Evolutionary conservation across 225 moss, liverwort and hornwort species (phyloP), one percentile per base, ranked within the genome.

Genomic region (Pseudoscleropodium purum): DNA sequence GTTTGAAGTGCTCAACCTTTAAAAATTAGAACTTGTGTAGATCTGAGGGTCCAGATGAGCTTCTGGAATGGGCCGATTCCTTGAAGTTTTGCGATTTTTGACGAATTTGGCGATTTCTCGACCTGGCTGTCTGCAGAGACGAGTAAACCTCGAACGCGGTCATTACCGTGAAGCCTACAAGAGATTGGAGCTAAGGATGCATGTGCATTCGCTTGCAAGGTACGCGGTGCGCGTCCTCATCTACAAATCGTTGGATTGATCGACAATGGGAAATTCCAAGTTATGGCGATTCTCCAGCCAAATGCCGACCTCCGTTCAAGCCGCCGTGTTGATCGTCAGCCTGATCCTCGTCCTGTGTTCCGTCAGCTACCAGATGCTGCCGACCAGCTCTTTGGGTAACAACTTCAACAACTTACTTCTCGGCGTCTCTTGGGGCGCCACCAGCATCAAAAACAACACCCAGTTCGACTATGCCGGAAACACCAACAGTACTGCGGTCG

Each of bases 301-400:
- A 65, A 18, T 92, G 59, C 87, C 86, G 67, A 62, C 65, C 20
- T 75, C 86, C 65, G 61, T 91, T 64, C 94, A 92, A 82, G 91
- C 51, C 47, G 60, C 81, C 15, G 54, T 91, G 70, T 19, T 90
- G 18, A 60, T 89, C 59, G 17, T 92, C 70, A 90, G 83, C 76
- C 64, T 94, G 33, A 63, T 93, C 29, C 86, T 92, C 47, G 36
- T 92, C 56, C 69, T 94, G 31, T 88, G 91, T 24, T 87, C 84
- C 25, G 27, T 91, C 37, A 86, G 79, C 88, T 93, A 89, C 80
- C 85, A 91, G 52, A 68, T 92, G 90, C 56, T 91, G 43, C 89
- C 91, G 24, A 51, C 83, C 34, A 75, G 70, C 33, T 41, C 88
- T 61, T 91, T 78, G 92, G 66, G 87, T 36, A 65, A 83, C 73